Percentiles rank a stretch among this genome's conserved stretches.
These are phyloP conservation scores for Scheffersomyces insectosa DNA, from an alignment of 1,139 yeast species.

Conservation along the genomic window DNA sequence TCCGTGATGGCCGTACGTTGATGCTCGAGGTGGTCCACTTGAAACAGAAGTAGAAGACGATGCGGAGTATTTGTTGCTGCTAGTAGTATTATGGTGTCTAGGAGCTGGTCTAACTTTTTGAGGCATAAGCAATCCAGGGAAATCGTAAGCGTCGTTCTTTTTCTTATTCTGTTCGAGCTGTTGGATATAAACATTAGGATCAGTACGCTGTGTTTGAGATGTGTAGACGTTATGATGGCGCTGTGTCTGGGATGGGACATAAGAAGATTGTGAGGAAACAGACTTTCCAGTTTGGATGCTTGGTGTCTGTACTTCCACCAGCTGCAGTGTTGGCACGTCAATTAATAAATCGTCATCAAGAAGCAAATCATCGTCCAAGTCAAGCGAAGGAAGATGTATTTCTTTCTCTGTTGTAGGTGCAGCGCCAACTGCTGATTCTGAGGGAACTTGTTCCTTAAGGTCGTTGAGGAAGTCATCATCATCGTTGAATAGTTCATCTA, in stretches of 20 bases:
- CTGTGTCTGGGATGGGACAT: background rate
- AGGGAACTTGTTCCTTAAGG: conserved; percentile 2
- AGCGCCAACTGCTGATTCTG: background rate
- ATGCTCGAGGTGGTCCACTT: conserved; percentile 2
- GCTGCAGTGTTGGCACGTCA: conserved; percentile 10
- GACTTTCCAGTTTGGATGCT: too few relatives aligned
- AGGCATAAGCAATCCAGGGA: conserved; percentile 63
- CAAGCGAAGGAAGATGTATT: conserved; percentile 22
- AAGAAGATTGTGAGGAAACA: too few relatives aligned
- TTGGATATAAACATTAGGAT: conserved; percentile 21
- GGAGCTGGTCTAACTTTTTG: conserved; percentile 38
- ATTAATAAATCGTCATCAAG: conserved; percentile 34
- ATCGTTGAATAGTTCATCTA: conserved; percentile 16
- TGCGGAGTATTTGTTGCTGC: conserved; percentile 27
- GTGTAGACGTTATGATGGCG: conserved; percentile 1
- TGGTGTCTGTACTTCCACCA: too few relatives aligned
- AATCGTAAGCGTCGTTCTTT: conserved; percentile 76
- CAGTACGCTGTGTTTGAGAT: background rate
- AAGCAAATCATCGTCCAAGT: conserved; percentile 50
- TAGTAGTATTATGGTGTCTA: conserved; percentile 14
- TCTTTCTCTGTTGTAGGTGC: background rate
- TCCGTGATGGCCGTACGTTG: background rate
- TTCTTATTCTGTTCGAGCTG: conserved; percentile 49
- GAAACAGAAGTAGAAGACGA: conserved; percentile 8
- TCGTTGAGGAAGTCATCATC: conserved; percentile 18